Evolutionary conservation across 805 yeast species (phyloP).

Genomic region (Ogataea nakhonphanomensis): DNA sequence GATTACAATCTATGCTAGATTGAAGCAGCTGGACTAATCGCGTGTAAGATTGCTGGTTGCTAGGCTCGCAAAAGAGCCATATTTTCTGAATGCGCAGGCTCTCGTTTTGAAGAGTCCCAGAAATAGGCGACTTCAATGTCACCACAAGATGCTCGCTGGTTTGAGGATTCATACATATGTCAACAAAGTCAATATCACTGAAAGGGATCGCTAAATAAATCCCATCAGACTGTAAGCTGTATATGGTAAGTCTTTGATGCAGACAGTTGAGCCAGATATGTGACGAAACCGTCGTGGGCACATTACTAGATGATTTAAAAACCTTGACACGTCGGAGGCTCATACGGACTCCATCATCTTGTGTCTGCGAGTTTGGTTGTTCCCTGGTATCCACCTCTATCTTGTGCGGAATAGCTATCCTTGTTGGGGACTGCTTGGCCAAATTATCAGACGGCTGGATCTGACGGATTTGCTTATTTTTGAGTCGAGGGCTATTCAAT

Average conservation of each 20-base stretch:
- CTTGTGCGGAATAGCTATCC: constrained; percentile 9
- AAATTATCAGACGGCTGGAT: constrained; percentile 16
- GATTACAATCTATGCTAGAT: constrained; percentile 6
- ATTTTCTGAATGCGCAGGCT: constrained; percentile 5
- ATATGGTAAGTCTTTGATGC: constrained; percentile 3
- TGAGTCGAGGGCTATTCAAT: constrained; percentile 14
- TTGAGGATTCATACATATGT: constrained; percentile 13
- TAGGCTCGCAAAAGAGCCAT: constrained; percentile 11
- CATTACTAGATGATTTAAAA: constrained; percentile 1
- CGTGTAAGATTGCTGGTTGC: constrained; percentile 8
- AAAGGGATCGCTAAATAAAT: constrained; percentile 9
- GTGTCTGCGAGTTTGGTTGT: not conserved
- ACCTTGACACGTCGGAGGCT: constrained; percentile 7
- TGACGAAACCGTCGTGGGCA: constrained; percentile 10
- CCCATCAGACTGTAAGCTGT: constrained; percentile 5
- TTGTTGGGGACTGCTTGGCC: constrained; percentile 6
- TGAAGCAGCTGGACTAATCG: constrained; percentile 1
- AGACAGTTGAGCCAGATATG: constrained; percentile 6
- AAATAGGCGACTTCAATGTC: constrained; percentile 1
- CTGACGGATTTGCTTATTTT: constrained; percentile 13
- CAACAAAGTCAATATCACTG: constrained; percentile 7
- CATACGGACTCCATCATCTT: not conserved
- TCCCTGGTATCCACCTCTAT: constrained; percentile 13
- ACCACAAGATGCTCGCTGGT: constrained; percentile 9
- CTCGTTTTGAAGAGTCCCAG: constrained; percentile 7